Conservation (phyloP, 1,139 yeast species). For the Suhomyces maxii region DNA sequence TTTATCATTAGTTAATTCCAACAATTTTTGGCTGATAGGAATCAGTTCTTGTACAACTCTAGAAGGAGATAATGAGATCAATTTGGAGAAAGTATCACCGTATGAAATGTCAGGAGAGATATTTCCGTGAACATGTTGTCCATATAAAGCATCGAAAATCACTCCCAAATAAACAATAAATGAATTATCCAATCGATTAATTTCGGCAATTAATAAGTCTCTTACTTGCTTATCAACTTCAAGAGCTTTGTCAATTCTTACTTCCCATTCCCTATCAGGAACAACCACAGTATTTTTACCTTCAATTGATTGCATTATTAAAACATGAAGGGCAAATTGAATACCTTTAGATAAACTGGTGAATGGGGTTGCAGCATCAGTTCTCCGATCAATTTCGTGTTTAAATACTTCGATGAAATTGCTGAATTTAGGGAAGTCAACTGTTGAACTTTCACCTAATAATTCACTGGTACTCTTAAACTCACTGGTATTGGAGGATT, state of each 20-base stretch:
- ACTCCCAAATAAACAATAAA: conserved; percentile 23
- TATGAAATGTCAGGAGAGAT: conserved; percentile 22
- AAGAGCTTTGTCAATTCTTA: conserved; percentile 69
- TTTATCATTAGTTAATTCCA: conserved; percentile 25
- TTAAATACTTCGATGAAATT: conserved; percentile 31
- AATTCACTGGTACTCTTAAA: conserved; percentile 46
- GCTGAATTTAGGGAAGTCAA: conserved; percentile 47
- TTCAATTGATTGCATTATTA: conserved; percentile 64
- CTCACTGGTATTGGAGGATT: conserved; percentile 36
- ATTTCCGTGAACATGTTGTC: conserved; percentile 20
- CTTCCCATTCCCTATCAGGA: conserved; percentile 74
- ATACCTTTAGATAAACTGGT: conserved; percentile 21
- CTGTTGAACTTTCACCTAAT: conserved; percentile 29
- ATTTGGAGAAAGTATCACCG: conserved; percentile 30
- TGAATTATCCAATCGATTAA: conserved; percentile 13
- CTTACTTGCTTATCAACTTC: conserved; percentile 60
- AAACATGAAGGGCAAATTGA: conserved; percentile 50
- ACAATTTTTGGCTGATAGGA: conserved; percentile 19
- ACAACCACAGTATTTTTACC: conserved; percentile 57
- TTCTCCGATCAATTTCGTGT: conserved; percentile 23
- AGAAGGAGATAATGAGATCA: conserved; percentile 39
- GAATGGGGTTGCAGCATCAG: conserved; percentile 11
- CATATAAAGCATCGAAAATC: conserved; percentile 30
- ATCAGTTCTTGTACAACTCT: conserved; percentile 26
- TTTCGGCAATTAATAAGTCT: conserved; percentile 29